Percentiles rank a stretch among this genome's conserved stretches.
Evolutionary conservation across 1,284 basidiomycete genomes (phyloP).

Genomic region (Wolfiporia cocos): DNA sequence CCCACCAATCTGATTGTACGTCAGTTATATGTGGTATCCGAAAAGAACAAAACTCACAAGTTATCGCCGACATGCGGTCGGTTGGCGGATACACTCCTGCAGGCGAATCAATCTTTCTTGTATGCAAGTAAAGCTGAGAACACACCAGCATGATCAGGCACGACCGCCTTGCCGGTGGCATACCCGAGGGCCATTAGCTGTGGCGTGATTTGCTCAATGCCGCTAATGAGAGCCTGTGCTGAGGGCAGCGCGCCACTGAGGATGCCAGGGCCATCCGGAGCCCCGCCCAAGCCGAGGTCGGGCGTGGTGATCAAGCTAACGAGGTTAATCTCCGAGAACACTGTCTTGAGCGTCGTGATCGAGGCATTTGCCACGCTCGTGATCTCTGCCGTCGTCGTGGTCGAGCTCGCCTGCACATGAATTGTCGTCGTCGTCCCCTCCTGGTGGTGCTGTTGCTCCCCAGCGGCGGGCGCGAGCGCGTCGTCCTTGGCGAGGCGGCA

Average conservation of each 20-base stretch:
- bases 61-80: slow-evolving; percentile 71
- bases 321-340: slow-evolving; percentile 52
- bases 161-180: slow-evolving; percentile 58
- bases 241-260: slow-evolving; percentile 71
- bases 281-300: slow-evolving; percentile 56
- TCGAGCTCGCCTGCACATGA: slow-evolving; percentile 4
- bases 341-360: slow-evolving; percentile 39
- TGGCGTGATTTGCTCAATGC: slow-evolving; percentile 64
- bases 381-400: slow-evolving; percentile 12
- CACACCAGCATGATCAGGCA: slow-evolving; percentile 62
- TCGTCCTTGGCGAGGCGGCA: slow-evolving; percentile 23
- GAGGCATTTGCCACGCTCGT: slow-evolving; percentile 42
- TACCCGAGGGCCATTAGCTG: slow-evolving; percentile 73
- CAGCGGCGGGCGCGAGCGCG: slow-evolving; percentile 3
- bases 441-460: slow-evolving; percentile 2
- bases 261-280: slow-evolving; percentile 48
- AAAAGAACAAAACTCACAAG: slow-evolving; percentile 42
- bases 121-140: not conserved
- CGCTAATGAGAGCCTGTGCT: slow-evolving; percentile 60
- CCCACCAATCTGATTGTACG: slow-evolving; percentile 68
- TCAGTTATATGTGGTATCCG: not conserved
- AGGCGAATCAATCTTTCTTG: not conserved
- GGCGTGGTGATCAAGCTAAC: slow-evolving; percentile 49
- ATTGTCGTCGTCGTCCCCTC: slow-evolving; percentile 3
- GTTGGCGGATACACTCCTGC: slow-evolving; percentile 61